Evolutionary conservation across 2,329 filamentous ascomycete genomes (phyloP), one percentile per base, ranked within the genome.

Genomic region (Podosphaera xanthii): DNA sequence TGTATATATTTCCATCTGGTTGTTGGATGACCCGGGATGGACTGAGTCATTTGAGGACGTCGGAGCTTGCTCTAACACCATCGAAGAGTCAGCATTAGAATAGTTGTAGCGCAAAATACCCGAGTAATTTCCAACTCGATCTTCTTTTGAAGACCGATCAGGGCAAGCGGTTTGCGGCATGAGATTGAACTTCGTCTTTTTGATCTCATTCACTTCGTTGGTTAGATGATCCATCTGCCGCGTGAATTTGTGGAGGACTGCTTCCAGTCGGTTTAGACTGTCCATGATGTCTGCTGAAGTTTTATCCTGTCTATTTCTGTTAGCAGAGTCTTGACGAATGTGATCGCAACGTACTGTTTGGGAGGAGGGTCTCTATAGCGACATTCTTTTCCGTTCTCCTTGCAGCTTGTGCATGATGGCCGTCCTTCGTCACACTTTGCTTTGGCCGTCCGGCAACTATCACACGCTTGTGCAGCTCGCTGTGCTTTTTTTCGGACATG

Each of bases 351-450:
- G 70, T 76, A 94, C 87, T 94, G 91, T 68, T 94, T 92, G 14
- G 88, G 88, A 31, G 88, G 86, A 4, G 92, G 85, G 67, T 96
- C 90, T 64, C 90, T 83, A 70, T 96, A 97, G 70, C 87, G 83
- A 73, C 87, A 98, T 58, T 82, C 77, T 38, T 88, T 77, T 64
- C 79, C 83, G 69, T 94, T 94, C 65, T 97, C 90, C 66, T 84
- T 85, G 70, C 92, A 98, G 66, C 84, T 87, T 68, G 88, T 91
- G 66, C 86, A 84, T 1, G 86, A 54, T 22, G 67, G 89, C 64
- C 85, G 82, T 9, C 83, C 82, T 73, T 95, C 89, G 66, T 94
- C 88, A 69, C 89, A 95, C 71, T 94, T 94, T 12, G 88, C 88
- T 71, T 94, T 95, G 46, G 91, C 78, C 61, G 86, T 79, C 60